A percentile compares a stretch with the other conserved stretches of the same genome.
These are phyloP conservation scores for Beverwykella pulmonaria DNA, from an alignment of 495 filamentous ascomycete genomes.

Conservation along the genomic window DNA sequence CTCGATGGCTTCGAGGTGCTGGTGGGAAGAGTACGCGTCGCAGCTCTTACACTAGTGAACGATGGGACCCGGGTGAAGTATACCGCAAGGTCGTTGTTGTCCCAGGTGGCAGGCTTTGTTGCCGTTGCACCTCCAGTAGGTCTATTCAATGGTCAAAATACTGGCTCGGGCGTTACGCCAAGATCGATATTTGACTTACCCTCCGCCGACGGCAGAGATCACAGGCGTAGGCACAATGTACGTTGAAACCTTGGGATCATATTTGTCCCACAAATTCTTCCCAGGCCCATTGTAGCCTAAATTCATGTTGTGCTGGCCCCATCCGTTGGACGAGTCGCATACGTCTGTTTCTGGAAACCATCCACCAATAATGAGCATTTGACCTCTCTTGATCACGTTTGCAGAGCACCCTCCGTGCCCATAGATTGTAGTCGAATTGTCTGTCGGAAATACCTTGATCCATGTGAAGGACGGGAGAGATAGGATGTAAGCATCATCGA, in stretches of 20 bases:
- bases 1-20: constrained; percentile 25
- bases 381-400: constrained; percentile 52
- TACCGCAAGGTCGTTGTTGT: constrained; percentile 40
- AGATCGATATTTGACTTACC: constrained; percentile 39
- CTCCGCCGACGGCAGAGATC: constrained; percentile 50
- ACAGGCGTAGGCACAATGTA: constrained; percentile 53
- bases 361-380: constrained; percentile 56
- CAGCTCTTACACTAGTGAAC: constrained; percentile 26
- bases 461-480: constrained; percentile 58
- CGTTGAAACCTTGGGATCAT: constrained; percentile 45
- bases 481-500: constrained; percentile 62
- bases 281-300: constrained; percentile 48
- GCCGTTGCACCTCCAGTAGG: constrained; percentile 48
- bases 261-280: constrained; percentile 47
- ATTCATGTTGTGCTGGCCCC: constrained; percentile 52
- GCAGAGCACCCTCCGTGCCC: constrained; percentile 56
- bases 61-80: constrained; percentile 41
- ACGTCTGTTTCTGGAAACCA: constrained; percentile 42
- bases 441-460: constrained; percentile 53
- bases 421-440: constrained; percentile 23
- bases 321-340: constrained; percentile 44
- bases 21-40: constrained; percentile 32
- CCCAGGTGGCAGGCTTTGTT: constrained; percentile 42
- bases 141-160: constrained; percentile 29
- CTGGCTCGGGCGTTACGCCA: background rate